phyloP scores from a whole-genome alignment of 768 basidiomycete genomes.

The Lactarius hatsudake region DNA sequence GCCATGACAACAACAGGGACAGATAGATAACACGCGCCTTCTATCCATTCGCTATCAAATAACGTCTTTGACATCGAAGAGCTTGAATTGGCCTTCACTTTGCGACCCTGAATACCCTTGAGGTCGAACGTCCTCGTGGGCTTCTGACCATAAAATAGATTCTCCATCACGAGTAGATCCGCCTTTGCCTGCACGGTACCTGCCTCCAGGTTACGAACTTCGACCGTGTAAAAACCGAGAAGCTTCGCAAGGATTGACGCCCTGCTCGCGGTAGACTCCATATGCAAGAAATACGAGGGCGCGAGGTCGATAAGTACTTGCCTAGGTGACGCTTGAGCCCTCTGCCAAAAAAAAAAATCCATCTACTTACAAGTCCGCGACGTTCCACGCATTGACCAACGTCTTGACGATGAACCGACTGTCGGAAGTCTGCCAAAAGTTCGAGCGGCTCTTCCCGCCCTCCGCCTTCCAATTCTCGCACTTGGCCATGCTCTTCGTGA shows the following conservation, averaged over 20 bases:
- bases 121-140: slow-evolving; percentile 73
- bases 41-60: slow-evolving; percentile 85
- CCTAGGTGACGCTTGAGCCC: slow-evolving; percentile 36
- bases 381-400: slow-evolving; percentile 82
- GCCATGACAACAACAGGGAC: not conserved
- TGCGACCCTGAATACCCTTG: slow-evolving; percentile 79
- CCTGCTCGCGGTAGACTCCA: slow-evolving; percentile 63
- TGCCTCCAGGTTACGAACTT: slow-evolving; percentile 69
- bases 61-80: slow-evolving; percentile 52
- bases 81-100: slow-evolving; percentile 50
- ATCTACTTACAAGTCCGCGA: slow-evolving; percentile 68
- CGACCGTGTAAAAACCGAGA: slow-evolving; percentile 78
- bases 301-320: slow-evolving; percentile 76
- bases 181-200: slow-evolving; percentile 62
- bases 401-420: slow-evolving; percentile 83
- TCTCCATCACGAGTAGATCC: slow-evolving; percentile 84
- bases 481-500: slow-evolving; percentile 56
- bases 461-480: slow-evolving; percentile 70
- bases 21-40: slow-evolving; percentile 41
- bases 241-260: slow-evolving; percentile 75
- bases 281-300: slow-evolving; percentile 77
- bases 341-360: too few species aligned
- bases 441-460: slow-evolving; percentile 77
- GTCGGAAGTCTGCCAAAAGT: slow-evolving; percentile 81
- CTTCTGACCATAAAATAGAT: slow-evolving; percentile 70